A percentile compares a stretch with the other conserved stretches of the same genome.
Conservation (phyloP, 1,284 basidiomycete genomes). For the Moniliophthora roreri region DNA sequence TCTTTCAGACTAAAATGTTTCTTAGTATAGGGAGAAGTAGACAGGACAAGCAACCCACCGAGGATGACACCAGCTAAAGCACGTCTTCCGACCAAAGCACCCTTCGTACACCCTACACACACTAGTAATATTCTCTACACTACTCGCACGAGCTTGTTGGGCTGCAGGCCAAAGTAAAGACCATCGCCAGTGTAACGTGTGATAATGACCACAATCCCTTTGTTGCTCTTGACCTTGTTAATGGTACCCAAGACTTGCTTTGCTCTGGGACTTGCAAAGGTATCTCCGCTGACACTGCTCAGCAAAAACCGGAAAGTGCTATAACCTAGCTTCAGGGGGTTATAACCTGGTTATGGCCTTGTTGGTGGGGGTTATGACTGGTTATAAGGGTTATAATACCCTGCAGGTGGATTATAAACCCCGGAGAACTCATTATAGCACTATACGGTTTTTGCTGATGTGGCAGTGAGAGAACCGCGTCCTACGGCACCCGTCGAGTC, state of each 20-base stretch:
- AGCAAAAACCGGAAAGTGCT: no score
- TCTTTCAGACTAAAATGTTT: constrained; percentile 6
- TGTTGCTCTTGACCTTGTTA: constrained; percentile 7
- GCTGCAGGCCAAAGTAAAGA: constrained; percentile 13
- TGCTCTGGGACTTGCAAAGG: constrained; percentile 11
- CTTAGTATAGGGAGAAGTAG: background rate
- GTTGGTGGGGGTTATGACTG: no score
- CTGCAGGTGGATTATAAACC: no score
- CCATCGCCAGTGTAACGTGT: constrained; percentile 12
- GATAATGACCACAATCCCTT: constrained; percentile 11
- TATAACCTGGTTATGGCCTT: no score
- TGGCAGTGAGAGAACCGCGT: constrained; percentile 11
- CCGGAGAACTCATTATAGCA: no score
- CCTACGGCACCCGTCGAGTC: constrained; percentile 13
- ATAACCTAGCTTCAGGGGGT: no score
- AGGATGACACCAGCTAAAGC: constrained; percentile 12
- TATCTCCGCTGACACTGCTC: constrained; percentile 13
- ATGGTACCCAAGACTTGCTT: constrained; percentile 12
- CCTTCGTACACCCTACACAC: constrained; percentile 11
- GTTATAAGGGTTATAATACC: no score
- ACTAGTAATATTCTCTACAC: constrained; percentile 13
- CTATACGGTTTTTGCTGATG: no score
- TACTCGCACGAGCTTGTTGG: constrained; percentile 11
- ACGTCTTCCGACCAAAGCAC: constrained; percentile 10
- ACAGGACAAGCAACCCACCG: background rate